These are phyloP conservation scores for Podospora conica DNA, from an alignment of 495 filamentous ascomycete genomes.

Conservation along the genomic window DNA sequence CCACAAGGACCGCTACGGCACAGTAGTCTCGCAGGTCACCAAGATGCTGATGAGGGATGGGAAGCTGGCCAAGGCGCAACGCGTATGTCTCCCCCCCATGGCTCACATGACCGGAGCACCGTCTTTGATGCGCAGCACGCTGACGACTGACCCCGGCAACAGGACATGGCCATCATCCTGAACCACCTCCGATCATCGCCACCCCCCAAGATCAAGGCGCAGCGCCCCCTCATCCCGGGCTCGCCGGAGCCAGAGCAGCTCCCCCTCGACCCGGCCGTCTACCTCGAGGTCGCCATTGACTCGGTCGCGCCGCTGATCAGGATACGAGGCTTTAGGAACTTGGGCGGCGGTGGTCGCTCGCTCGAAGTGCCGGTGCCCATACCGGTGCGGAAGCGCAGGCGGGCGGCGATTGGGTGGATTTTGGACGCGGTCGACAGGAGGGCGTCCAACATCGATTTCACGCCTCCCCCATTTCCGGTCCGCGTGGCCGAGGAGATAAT, in stretches of 20 bases:
- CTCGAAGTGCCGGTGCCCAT: slow-evolving; percentile 80
- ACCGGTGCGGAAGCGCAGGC: slow-evolving; percentile 62
- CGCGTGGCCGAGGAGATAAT: slow-evolving; percentile 84
- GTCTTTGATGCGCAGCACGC: background rate
- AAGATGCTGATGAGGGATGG: slow-evolving; percentile 87
- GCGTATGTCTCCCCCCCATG: slow-evolving; percentile 46
- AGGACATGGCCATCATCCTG: slow-evolving; percentile 84
- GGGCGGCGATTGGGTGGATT: slow-evolving; percentile 80
- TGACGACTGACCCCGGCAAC: slow-evolving; percentile 12
- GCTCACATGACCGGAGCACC: background rate
- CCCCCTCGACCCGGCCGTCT: slow-evolving; percentile 68
- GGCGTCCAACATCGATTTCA: too few species aligned
- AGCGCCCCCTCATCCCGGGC: slow-evolving; percentile 64
- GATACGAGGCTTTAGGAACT: slow-evolving; percentile 65
- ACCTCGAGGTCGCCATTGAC: slow-evolving; percentile 86
- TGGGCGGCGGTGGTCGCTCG: slow-evolving; percentile 77
- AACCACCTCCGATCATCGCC: slow-evolving; percentile 79
- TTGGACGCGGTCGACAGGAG: slow-evolving; percentile 70
- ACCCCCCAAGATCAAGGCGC: slow-evolving; percentile 62
- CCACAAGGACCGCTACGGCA: slow-evolving; percentile 72
- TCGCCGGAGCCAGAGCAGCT: slow-evolving; percentile 66
- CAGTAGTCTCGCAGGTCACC: slow-evolving; percentile 76
- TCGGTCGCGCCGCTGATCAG: slow-evolving; percentile 87
- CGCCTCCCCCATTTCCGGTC: too few species aligned
- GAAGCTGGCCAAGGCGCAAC: slow-evolving; percentile 74